These are phyloP conservation scores for Linum usitatissimum DNA, from an alignment of 345 rosid genomes.

Conservation along the genomic window DNA sequence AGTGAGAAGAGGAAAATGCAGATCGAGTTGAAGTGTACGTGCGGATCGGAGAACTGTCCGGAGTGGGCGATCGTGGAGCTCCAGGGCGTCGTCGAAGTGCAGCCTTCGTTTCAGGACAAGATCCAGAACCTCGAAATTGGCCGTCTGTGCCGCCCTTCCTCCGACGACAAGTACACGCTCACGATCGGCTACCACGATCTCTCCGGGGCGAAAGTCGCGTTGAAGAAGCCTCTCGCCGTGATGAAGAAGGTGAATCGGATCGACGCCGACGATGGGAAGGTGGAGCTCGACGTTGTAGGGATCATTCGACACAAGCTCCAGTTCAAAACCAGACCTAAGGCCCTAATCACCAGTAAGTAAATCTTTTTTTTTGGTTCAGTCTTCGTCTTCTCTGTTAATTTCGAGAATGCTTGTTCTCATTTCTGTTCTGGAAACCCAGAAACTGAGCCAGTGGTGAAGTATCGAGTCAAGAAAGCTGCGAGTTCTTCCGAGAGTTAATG, in stretches of 20 bases:
- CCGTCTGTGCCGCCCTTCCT: constrained; percentile 56
- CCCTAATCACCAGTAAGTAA: constrained; percentile 60
- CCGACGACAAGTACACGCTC: constrained; percentile 67
- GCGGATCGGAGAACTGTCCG: constrained; percentile 59
- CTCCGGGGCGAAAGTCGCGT: constrained; percentile 26
- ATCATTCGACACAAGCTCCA: constrained; percentile 59
- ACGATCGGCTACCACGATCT: constrained; percentile 79
- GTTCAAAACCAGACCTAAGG: constrained; percentile 75
- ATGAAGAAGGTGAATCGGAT: constrained; percentile 47
- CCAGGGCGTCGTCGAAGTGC: constrained; percentile 70
- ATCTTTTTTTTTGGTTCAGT: neutral
- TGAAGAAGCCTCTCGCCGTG: constrained; percentile 19
- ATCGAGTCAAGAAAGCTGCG: constrained; percentile 6
- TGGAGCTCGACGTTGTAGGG: constrained; percentile 60
- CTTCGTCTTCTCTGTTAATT: neutral
- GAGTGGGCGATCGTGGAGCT: constrained; percentile 86
- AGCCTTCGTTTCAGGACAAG: constrained; percentile 43
- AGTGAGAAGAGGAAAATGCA: constrained; percentile 40
- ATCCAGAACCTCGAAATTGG: constrained; percentile 77
- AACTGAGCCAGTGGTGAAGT: constrained; percentile 27
- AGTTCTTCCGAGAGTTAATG: no score
- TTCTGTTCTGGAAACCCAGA: constrained; percentile 13
- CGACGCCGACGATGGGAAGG: constrained; percentile 24
- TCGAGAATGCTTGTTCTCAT: neutral
- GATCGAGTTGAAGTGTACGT: constrained; percentile 69